Base-by-base conservation (phyloP, 2,329 filamentous ascomycete genomes). In the Xylaria sp. region DNA sequence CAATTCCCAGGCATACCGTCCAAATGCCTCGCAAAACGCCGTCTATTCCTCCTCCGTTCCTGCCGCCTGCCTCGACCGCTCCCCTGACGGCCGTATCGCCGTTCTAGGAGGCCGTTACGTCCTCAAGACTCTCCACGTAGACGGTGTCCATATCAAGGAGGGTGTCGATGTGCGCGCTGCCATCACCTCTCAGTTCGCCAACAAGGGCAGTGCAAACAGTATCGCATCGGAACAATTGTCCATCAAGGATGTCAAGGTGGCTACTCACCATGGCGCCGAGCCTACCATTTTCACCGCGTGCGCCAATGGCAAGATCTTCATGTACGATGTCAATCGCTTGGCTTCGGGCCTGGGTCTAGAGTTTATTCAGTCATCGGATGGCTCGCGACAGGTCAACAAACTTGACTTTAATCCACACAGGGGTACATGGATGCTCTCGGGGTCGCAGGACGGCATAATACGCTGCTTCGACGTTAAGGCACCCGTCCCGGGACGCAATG, bases 391-490 rank as follows among this genome's bases (percentile, higher is more conserved):
- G 76, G 81, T 89, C 67, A 88, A 89, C 67, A 83, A 84, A 33
- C 77, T 89, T 9, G 86, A 87, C 66, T 83, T 89, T 65, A 89
- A 87, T 65, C 87, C 87, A 0, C 85, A 87, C 68, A 76, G 80
- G 38, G 81, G 82, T 54, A 83, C 82, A 7, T 86, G 81, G 76
- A 74, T 89, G 11, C 77, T 89, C 3, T 87, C 87, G 0, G 87
- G 87, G 6, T 87, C 87, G 56, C 86, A 89, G 71, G 87, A 89
- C 73, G 86, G 87, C 46, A 81, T 85, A 11, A 84, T 88, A 31
- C 85, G 86, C 46, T 83, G 84, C 65, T 88, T 88, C 63, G 87
- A 89, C 69, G 80, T 86, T 17, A 81, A 82, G 49, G 75, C 76
- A 2, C 80, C 84, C 1, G 69, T 79, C 2, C 75, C 80, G n/a